phyloP scores from a whole-genome alignment of 192 early-diverging fungal species.

The Coemansia sp. region DNA sequence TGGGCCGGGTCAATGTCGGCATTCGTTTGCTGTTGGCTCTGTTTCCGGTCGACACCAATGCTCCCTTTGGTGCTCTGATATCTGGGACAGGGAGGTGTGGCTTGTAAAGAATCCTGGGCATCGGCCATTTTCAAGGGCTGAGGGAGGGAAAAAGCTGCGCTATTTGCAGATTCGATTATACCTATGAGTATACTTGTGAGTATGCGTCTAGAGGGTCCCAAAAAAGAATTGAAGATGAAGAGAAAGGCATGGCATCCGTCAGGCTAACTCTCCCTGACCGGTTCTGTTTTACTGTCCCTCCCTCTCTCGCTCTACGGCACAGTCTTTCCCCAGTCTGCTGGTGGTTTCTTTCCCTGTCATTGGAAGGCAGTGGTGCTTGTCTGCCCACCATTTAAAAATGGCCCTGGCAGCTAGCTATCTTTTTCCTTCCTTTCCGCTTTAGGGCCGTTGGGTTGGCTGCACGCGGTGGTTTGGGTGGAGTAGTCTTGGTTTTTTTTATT shows the following conservation, averaged over 20 bases:
- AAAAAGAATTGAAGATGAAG: background rate
- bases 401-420: no score
- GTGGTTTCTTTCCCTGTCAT: no score
- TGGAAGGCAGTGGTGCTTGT: no score
- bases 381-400: no score
- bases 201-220: background rate
- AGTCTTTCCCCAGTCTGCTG: no score
- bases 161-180: background rate
- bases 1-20: no score
- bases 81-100: no score
- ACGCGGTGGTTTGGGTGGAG: no score
- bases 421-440: no score
- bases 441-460: no score
- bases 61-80: background rate
- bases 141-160: background rate
- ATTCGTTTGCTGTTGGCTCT: constrained; percentile 3
- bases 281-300: background rate
- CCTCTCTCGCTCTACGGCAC: background rate
- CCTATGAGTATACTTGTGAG: background rate
- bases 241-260: background rate
- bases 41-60: background rate
- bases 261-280: background rate
- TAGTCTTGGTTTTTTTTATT: no score
- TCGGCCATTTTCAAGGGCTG: background rate
- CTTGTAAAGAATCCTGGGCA: background rate